Conservation (phyloP, 129 eudicot genomes). For the Ambrosia trifida region DNA sequence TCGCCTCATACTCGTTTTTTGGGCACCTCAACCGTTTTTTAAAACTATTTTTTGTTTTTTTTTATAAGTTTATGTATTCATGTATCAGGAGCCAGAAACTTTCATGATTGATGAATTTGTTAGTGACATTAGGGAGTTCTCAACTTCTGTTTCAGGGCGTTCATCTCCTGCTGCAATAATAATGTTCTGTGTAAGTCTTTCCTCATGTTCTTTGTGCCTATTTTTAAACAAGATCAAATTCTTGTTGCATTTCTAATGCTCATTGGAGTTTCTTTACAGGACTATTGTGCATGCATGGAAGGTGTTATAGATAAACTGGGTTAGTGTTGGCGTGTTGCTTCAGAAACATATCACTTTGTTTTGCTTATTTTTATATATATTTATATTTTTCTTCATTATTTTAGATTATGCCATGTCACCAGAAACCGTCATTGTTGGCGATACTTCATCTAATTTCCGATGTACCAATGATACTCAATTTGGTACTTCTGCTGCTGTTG, state of each 20-base stretch:
- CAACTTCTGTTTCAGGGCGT: constrained; percentile 58
- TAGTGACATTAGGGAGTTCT: constrained; percentile 51
- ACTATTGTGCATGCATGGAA: constrained; percentile 40
- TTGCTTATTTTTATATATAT: neutral
- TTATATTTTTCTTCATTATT: constrained; percentile 8
- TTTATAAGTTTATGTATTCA: constrained; percentile 1
- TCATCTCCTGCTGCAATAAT: constrained; percentile 71
- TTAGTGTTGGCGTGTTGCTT: constrained; percentile 47
- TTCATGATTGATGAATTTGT: constrained; percentile 52
- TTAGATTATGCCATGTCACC: constrained; percentile 69
- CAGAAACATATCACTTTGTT: neutral
- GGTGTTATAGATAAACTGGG: constrained; percentile 71
- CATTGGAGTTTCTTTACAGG: constrained; percentile 39
- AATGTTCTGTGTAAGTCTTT: constrained; percentile 63
- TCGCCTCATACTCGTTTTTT: too few species aligned
- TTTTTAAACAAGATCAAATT: too few species aligned
- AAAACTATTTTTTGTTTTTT: too few species aligned
- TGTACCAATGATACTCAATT: constrained; percentile 21
- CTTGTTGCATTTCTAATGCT: constrained; percentile 23
- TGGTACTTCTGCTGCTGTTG: constrained; percentile 45
- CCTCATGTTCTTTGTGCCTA: neutral
- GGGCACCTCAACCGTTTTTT: too few species aligned
- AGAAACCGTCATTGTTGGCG: constrained; percentile 78
- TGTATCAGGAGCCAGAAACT: constrained; percentile 34
- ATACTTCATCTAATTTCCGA: constrained; percentile 46